phyloP scores from a whole-genome alignment of 2,329 filamentous ascomycete species.

The Dryadomyces sulphureus region DNA sequence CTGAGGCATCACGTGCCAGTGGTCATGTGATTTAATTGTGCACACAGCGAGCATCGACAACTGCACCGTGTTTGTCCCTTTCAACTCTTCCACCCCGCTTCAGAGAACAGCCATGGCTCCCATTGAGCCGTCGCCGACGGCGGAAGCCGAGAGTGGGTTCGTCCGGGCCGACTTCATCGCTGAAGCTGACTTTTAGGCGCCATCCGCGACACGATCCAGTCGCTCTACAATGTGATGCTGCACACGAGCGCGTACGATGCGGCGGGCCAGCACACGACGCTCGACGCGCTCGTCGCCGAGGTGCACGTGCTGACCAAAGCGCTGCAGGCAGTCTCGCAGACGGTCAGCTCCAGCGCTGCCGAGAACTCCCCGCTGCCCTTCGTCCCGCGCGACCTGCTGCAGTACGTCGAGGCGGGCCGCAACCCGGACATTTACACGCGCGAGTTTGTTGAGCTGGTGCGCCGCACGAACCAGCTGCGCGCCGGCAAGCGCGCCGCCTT shows the following conservation, averaged over 20 bases:
- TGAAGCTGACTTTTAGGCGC: constrained; percentile 3
- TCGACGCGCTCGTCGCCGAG: constrained; percentile 40
- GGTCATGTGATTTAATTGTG: no score
- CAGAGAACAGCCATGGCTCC: constrained; percentile 22
- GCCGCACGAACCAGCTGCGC: constrained; percentile 51
- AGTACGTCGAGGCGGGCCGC: constrained; percentile 56
- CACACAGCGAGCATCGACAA: background rate
- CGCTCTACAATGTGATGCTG: constrained; percentile 49
- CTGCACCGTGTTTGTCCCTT: background rate
- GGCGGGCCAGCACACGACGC: constrained; percentile 27
- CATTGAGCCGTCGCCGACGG: constrained; percentile 14
- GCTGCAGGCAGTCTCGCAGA: constrained; percentile 25
- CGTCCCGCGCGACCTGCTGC: constrained; percentile 47
- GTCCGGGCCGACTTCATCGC: background rate
- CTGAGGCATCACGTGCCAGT: no score
- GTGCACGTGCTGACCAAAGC: constrained; percentile 28
- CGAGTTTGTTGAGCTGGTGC: constrained; percentile 56
- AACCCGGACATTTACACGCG: constrained; percentile 63
- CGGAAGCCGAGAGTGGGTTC: constrained; percentile 9
- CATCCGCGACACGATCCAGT: constrained; percentile 38
- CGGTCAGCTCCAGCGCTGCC: constrained; percentile 16
- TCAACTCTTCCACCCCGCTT: background rate
- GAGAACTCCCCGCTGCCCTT: constrained; percentile 24
- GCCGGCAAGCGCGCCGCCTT: constrained; percentile 51
- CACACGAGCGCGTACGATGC: constrained; percentile 47